phyloP scores from a whole-genome alignment of 805 yeast genomes.

The Dipodascopsis uninucleata region DNA sequence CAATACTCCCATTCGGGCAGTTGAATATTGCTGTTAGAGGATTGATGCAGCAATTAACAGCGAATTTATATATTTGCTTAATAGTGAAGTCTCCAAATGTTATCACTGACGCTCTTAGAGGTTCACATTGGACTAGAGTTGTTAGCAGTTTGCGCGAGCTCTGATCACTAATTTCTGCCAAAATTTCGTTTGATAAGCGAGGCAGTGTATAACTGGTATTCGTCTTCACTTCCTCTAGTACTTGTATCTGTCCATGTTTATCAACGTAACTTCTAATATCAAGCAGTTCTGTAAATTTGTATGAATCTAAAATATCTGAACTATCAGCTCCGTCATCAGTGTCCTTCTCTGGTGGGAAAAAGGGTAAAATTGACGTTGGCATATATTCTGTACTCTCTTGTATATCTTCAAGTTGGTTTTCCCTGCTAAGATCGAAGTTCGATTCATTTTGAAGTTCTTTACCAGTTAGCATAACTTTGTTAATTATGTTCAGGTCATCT shows the following conservation, averaged over 20 bases:
- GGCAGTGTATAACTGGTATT: too few species aligned
- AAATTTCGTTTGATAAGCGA: neutral
- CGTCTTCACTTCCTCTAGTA: neutral
- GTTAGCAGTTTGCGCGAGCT: neutral
- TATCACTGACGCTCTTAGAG: constrained; percentile 25
- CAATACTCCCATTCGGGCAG: constrained; percentile 72
- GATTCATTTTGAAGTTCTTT: too few species aligned
- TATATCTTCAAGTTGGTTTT: too few species aligned
- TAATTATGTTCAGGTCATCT: neutral
- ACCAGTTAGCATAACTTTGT: neutral
- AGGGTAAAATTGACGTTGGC: too few species aligned
- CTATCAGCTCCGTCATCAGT: too few species aligned
- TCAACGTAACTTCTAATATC: too few species aligned
- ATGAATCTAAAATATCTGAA: too few species aligned
- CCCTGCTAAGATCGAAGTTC: too few species aligned
- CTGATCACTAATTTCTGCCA: neutral
- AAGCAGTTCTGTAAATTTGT: too few species aligned
- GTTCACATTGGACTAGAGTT: constrained; percentile 9
- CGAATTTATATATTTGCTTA: constrained; percentile 70
- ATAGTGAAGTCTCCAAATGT: constrained; percentile 47
- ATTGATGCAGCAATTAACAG: constrained; percentile 79
- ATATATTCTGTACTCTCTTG: too few species aligned
- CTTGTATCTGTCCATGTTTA: too few species aligned
- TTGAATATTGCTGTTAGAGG: constrained; percentile 75
- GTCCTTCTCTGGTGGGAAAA: too few species aligned